These are phyloP conservation scores for Zangia roseola DNA, from an alignment of 768 basidiomycete genomes.

Conservation along the genomic window DNA sequence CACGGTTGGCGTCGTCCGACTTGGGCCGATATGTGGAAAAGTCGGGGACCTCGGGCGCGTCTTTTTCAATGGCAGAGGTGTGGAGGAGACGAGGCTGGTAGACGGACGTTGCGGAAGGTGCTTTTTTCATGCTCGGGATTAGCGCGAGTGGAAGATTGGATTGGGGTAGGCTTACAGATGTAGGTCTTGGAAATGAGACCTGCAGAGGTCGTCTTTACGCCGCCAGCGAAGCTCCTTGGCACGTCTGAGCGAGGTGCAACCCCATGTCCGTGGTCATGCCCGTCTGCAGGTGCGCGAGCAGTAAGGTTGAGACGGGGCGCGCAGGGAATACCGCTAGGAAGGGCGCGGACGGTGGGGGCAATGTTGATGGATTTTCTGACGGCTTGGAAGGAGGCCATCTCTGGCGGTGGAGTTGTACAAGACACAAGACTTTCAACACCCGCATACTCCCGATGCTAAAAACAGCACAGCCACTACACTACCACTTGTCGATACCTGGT, in stretches of 20 bases:
- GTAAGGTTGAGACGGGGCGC: slow-evolving; percentile 75
- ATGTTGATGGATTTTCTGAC: slow-evolving; percentile 82
- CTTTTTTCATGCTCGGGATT: slow-evolving; percentile 14
- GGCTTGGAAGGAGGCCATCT: slow-evolving; percentile 69
- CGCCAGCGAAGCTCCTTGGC: slow-evolving; percentile 62
- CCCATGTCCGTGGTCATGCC: slow-evolving; percentile 59
- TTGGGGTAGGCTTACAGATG: slow-evolving; percentile 47
- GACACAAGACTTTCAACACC: slow-evolving; percentile 8
- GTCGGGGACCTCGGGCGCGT: slow-evolving; percentile 85
- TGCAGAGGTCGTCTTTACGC: slow-evolving; percentile 44
- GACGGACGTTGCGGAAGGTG: slow-evolving; percentile 53
- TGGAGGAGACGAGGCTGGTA: slow-evolving; percentile 74
- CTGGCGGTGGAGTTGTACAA: background rate
- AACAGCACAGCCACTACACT: slow-evolving; percentile 30
- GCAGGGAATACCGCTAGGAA: slow-evolving; percentile 76
- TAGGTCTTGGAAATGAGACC: slow-evolving; percentile 67
- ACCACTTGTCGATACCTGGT: slow-evolving; percentile 28
- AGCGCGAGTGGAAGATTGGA: slow-evolving; percentile 11
- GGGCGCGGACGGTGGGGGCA: slow-evolving; percentile 74
- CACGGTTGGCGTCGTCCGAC: slow-evolving; percentile 64
- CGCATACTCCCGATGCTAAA: slow-evolving; percentile 42
- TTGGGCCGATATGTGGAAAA: slow-evolving; percentile 77
- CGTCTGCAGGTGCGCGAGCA: slow-evolving; percentile 58
- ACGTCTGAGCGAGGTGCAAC: slow-evolving; percentile 57
- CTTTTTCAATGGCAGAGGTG: slow-evolving; percentile 65